Evolutionary conservation across 768 basidiomycete genomes (phyloP), one percentile per base, ranked within the genome.

Genomic region (Xerocomellus chrysenteron): DNA sequence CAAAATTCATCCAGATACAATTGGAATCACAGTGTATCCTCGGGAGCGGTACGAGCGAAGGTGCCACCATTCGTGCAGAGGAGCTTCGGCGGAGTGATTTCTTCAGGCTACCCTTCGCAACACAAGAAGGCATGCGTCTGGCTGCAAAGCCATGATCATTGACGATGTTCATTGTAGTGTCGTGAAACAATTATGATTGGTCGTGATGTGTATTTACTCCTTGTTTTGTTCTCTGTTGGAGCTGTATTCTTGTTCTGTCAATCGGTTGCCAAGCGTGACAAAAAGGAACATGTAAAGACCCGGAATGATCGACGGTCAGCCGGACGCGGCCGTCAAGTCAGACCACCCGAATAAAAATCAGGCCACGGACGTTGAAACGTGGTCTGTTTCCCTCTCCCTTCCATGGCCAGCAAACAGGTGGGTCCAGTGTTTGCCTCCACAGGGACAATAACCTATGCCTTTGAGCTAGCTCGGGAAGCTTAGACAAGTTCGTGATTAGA

Each of bases 331-430:
- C 60, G 58, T 26, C 44, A 62, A 48, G 40, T 59, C 57, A 53
- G 59, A 24, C 54, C 55, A 64, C 40, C 21, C 32, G 2, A 53
- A 54, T 68, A 60, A 66, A 69, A 61, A 52, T 52, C 57, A 40
- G 60, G 28, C 51, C 50, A 60, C 48, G 17, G 47, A 53, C 33
- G 39, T 44, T 42, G 24, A 46, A 50, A 46, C 43, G 17, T 16
- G 50, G 24, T 9, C 21, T 0, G 16, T 48, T 59, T 40, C 50
- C 41, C 41, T 55, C 50, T n/a, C 37, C 58, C 54, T 13, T 28
- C 52, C 59, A 88, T 88, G 86, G 83, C 86, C 57, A 83, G 82
- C 70, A 86, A 80, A 74, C 84, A 86, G 81, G 86, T 83, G 55
- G 54, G 77, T 57, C 41, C 19, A 21, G 54, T 47, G 14, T 39